A percentile compares a stretch with the other conserved stretches of the same genome.
Evolutionary conservation across 2,329 filamentous ascomycete species (phyloP).

Genomic region (Cercospora brassicicola): DNA sequence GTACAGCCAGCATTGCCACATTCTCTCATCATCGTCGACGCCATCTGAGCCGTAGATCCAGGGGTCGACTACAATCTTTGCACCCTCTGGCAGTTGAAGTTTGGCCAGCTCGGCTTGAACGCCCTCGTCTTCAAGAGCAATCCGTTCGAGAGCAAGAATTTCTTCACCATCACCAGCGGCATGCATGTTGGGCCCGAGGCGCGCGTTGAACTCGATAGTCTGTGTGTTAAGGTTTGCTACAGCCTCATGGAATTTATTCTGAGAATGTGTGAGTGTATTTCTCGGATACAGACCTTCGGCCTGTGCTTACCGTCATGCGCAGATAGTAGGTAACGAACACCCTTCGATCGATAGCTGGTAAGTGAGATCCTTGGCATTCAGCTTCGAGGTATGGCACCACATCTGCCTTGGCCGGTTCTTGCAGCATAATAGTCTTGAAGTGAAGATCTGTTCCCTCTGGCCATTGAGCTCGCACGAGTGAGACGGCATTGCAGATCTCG

Average conservation of each 20-base stretch:
- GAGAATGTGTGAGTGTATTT: neutral
- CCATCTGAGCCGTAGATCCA: conserved; percentile 69
- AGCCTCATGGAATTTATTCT: conserved; percentile 65
- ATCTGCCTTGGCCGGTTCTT: conserved; percentile 40
- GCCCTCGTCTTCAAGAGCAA: conserved; percentile 56
- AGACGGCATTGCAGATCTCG: conserved; percentile 57
- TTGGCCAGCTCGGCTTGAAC: conserved; percentile 62
- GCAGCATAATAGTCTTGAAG: conserved; percentile 63
- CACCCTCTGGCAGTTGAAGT: conserved; percentile 58
- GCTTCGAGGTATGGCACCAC: conserved; percentile 37
- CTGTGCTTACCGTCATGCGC: conserved; percentile 58
- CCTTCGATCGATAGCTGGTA: conserved; percentile 50
- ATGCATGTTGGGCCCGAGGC: conserved; percentile 59
- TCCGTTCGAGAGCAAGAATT: conserved; percentile 58
- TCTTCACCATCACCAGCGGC: conserved; percentile 61
- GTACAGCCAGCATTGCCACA: conserved; percentile 63
- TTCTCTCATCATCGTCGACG: conserved; percentile 44
- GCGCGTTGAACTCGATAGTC: conserved; percentile 57
- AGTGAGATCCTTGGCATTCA: conserved; percentile 40
- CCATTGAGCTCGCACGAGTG: conserved; percentile 56
- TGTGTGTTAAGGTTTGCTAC: conserved; percentile 55
- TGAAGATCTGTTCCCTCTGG: conserved; percentile 57
- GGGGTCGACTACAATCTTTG: conserved; percentile 59
- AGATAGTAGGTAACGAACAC: conserved; percentile 56
- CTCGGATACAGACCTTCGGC: too few relatives aligned